These are phyloP conservation scores for Entomophthora muscae DNA, from an alignment of 371 early-diverging fungal genomes.

Conservation along the genomic window DNA sequence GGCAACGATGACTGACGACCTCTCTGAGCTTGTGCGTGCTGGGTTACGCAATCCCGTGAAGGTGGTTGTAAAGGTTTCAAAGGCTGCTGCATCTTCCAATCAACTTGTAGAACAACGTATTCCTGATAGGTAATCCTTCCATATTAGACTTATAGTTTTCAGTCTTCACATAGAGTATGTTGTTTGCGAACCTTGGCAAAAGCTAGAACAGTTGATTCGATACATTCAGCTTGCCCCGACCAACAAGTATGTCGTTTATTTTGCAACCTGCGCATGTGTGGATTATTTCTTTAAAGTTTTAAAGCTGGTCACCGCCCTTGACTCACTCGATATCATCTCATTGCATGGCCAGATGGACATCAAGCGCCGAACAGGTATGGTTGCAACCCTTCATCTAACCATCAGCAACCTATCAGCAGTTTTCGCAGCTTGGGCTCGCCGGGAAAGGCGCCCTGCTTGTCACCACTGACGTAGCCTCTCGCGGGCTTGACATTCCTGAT, in stretches of 20 bases:
- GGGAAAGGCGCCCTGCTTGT: constrained; percentile 57
- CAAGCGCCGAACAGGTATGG: constrained; percentile 43
- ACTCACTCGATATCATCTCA: constrained; percentile 31
- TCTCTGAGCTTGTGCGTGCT: constrained; percentile 62
- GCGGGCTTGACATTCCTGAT: constrained; percentile 96
- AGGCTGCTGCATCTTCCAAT: constrained; percentile 18
- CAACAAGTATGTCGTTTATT: constrained; percentile 83
- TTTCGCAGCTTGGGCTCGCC: constrained; percentile 32
- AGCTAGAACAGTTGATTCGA: constrained; percentile 54
- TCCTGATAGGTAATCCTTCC: constrained; percentile 28
- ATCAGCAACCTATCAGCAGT: constrained; percentile 22
- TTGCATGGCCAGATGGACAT: constrained; percentile 89
- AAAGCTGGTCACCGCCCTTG: neutral
- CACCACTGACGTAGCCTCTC: constrained; percentile 95
- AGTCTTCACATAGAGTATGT: constrained; percentile 27
- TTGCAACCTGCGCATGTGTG: constrained; percentile 84
- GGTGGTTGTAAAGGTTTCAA: constrained; percentile 67
- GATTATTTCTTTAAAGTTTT: constrained; percentile 64
- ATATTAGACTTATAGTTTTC: neutral
- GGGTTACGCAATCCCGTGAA: constrained; percentile 86
- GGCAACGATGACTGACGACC: constrained; percentile 92
- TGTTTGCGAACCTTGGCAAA: constrained; percentile 54
- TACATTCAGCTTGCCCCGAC: constrained; percentile 28
- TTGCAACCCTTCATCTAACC: neutral
- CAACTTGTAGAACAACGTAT: constrained; percentile 28